Percentiles rank a stretch among this genome's conserved stretches.
Evolutionary conservation across 352 stramenopile genomes (phyloP).

Genomic region (Globisporangium recalcitrans): DNA sequence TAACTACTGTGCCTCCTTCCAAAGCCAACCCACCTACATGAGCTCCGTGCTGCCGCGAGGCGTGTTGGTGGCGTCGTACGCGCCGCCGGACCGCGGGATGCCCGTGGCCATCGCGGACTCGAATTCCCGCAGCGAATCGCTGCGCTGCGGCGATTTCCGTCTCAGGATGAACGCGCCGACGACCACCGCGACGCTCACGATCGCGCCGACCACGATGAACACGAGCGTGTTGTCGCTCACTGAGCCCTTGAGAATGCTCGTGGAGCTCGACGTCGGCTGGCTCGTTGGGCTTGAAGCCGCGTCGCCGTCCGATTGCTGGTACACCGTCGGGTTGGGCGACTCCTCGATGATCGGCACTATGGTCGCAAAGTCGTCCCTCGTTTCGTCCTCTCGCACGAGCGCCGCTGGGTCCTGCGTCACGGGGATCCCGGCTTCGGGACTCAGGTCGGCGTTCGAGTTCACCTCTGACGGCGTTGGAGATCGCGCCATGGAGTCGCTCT

Average conservation of each 20-base stretch:
- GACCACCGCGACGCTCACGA: conserved; percentile 5
- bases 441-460: not conserved
- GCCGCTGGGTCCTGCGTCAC: not conserved
- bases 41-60: conserved; percentile 5
- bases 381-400: conserved; percentile 4
- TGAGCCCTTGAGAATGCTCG: not conserved
- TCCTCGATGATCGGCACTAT: conserved; percentile 14
- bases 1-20: not conserved
- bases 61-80: conserved; percentile 8
- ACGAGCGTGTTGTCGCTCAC: conserved; percentile 17
- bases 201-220: conserved; percentile 17
- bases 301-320: not conserved
- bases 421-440: not conserved
- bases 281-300: not conserved
- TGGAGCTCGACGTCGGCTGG: conserved; percentile 13
- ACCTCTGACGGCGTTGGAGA: not conserved
- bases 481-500: not conserved
- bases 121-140: conserved; percentile 11
- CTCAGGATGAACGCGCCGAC: conserved; percentile 17
- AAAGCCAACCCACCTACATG: not conserved
- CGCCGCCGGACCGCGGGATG: not conserved
- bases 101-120: conserved; percentile 24
- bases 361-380: conserved; percentile 19
- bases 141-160: conserved; percentile 3
- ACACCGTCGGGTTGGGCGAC: conserved; percentile 5